These are phyloP conservation scores for Suillus ampliporus DNA, from an alignment of 768 basidiomycete genomes.

Conservation along the genomic window DNA sequence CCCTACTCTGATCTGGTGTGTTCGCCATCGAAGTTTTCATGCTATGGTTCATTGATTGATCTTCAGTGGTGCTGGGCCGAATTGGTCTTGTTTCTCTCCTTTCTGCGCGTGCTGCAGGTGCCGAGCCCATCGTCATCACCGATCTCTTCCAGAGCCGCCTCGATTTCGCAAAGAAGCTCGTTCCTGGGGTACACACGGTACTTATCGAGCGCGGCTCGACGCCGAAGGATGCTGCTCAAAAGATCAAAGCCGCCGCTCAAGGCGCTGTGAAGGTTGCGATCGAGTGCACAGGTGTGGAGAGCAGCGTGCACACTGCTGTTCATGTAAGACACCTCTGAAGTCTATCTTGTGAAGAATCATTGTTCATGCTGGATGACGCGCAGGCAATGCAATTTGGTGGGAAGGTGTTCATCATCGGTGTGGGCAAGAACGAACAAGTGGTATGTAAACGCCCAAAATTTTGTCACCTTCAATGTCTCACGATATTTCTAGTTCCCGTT, in stretches of 20 bases:
- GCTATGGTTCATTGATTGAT: conserved; percentile 16
- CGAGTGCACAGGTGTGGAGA: conserved; percentile 70
- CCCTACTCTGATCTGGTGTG: conserved; percentile 63
- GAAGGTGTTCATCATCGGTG: conserved; percentile 74
- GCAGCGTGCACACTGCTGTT: conserved; percentile 63
- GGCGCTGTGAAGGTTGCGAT: conserved; percentile 56
- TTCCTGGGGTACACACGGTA: conserved; percentile 62
- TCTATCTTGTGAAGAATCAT: not conserved
- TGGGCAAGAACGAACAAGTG: conserved; percentile 65
- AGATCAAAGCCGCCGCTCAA: conserved; percentile 57
- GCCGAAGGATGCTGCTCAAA: conserved; percentile 55
- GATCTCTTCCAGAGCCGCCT: conserved; percentile 69
- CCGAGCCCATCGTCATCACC: conserved; percentile 72
- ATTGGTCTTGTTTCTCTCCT: conserved; percentile 68
- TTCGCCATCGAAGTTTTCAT: not conserved
- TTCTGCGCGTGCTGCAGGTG: conserved; percentile 70
- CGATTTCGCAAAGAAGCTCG: conserved; percentile 67
- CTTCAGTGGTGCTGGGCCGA: conserved; percentile 66
- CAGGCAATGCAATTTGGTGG: conserved; percentile 70
- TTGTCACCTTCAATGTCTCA: not conserved
- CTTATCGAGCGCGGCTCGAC: conserved; percentile 53
- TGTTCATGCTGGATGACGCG: not conserved
- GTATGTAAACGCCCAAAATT: conserved; percentile 32
- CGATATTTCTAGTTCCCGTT: conserved; percentile 59
- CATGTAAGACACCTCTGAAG: conserved; percentile 45